Evolutionary conservation across 495 filamentous ascomycete species (phyloP).

Genomic region (Neurospora intermedia): DNA sequence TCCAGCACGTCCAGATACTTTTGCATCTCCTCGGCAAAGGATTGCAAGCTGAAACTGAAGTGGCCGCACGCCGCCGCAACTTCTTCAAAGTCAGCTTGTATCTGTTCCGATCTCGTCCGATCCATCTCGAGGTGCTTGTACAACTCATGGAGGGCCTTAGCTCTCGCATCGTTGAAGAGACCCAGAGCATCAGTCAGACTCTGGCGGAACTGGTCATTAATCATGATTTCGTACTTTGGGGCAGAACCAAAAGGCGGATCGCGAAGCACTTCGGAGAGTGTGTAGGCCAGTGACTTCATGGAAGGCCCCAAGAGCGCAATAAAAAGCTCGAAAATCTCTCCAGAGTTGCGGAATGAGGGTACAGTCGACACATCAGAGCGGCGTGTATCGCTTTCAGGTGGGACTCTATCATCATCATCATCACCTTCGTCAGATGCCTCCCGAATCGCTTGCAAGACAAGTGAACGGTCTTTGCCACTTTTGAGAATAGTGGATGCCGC

Average conservation of each 20-base stretch:
- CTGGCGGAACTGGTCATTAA: constrained; percentile 66
- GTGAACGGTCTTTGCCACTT: constrained; percentile 17
- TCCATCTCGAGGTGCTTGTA: constrained; percentile 67
- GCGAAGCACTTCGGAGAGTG: constrained; percentile 75
- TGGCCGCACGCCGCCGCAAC: constrained; percentile 92
- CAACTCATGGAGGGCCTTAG: constrained; percentile 61
- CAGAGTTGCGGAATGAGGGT: constrained; percentile 40
- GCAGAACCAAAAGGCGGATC: constrained; percentile 68
- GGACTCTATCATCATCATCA: constrained; percentile 34
- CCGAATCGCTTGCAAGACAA: constrained; percentile 50
- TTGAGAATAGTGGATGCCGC: constrained; percentile 23
- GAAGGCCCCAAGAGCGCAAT: constrained; percentile 81
- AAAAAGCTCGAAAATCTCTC: constrained; percentile 80
- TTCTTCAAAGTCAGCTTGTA: constrained; percentile 93
- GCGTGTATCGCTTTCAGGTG: neutral
- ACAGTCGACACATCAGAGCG: constrained; percentile 9
- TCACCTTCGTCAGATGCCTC: constrained; percentile 54
- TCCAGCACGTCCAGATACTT: constrained; percentile 74
- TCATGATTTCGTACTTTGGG: constrained; percentile 53
- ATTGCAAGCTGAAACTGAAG: constrained; percentile 79
- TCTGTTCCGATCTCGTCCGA: constrained; percentile 49
- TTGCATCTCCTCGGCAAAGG: constrained; percentile 83
- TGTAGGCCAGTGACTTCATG: constrained; percentile 90
- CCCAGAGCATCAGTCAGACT: constrained; percentile 71
- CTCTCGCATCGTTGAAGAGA: constrained; percentile 63